Conservation (phyloP, 192 early-diverging fungal genomes). For the Coemansia sp. region DNA sequence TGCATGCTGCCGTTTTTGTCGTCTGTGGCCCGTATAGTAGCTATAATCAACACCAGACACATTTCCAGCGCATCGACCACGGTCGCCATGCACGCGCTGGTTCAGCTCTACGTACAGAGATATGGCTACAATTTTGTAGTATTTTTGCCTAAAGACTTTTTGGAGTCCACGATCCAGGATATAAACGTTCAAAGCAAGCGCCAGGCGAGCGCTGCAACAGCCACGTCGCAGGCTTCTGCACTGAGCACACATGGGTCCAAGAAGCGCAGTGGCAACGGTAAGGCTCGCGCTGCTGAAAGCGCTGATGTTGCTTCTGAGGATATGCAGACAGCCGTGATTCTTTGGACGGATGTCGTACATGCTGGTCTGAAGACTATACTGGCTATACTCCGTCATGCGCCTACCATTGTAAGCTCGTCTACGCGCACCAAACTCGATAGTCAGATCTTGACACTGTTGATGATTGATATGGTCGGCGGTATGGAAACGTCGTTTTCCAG, state of each 20-base stretch:
- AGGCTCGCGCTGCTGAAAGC: constrained; percentile 12
- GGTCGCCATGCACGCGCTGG: constrained; percentile 36
- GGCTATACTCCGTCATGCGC: constrained; percentile 32
- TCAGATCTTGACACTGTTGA: constrained; percentile 31
- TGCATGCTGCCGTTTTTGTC: constrained; percentile 45
- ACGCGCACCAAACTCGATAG: constrained; percentile 40
- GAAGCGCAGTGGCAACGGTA: constrained; percentile 37
- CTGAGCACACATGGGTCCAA: constrained; percentile 14
- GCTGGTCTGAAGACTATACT: constrained; percentile 20
- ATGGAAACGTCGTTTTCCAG: constrained; percentile 25
- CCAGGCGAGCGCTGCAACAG: constrained; percentile 1
- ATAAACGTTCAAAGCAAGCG: constrained; percentile 23
- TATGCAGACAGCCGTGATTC: constrained; percentile 8
- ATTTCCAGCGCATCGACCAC: constrained; percentile 24
- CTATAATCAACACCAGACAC: constrained; percentile 26
- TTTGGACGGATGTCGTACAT: constrained; percentile 35
- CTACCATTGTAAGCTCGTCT: constrained; percentile 24
- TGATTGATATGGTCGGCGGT: constrained; percentile 40
- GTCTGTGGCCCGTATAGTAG: constrained; percentile 28
- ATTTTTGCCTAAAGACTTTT: constrained; percentile 40
- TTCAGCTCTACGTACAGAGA: constrained; percentile 38
- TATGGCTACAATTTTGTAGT: constrained; percentile 46
- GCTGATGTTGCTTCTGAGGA: constrained; percentile 6
- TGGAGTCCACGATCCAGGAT: constrained; percentile 22
- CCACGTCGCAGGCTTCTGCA: constrained; percentile 3